Percentiles rank a stretch among this genome's conserved stretches.
phyloP scores from a whole-genome alignment of 495 filamentous ascomycete genomes.

The Daldinia bambusicola region DNA sequence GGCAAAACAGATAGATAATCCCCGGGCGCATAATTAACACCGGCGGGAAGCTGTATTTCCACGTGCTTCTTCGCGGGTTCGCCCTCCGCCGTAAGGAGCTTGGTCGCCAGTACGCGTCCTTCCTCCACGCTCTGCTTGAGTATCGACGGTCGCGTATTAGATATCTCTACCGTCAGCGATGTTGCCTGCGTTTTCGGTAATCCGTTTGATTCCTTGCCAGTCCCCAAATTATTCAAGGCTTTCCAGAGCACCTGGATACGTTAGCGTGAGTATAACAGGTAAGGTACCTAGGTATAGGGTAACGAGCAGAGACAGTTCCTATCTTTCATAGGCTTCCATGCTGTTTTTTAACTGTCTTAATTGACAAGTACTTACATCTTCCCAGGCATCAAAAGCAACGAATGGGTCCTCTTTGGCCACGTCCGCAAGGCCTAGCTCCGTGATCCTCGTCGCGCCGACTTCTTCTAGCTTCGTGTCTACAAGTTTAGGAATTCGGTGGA shows the following conservation, averaged over 20 bases:
- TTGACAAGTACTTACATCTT: constrained; percentile 49
- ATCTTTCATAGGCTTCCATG: neutral
- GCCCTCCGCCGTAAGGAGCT: constrained; percentile 60
- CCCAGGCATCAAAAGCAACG: constrained; percentile 68
- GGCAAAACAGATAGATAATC: constrained; percentile 75
- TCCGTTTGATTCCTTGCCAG: constrained; percentile 55
- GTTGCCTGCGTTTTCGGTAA: constrained; percentile 57
- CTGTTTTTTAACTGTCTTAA: neutral
- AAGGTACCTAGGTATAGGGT: neutral
- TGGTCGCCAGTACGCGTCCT: constrained; percentile 61
- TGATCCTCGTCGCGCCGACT: constrained; percentile 61
- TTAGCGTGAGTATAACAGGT: neutral
- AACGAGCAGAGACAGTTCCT: neutral
- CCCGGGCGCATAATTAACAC: constrained; percentile 69
- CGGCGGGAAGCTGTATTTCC: constrained; percentile 67
- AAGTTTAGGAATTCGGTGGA: constrained; percentile 70
- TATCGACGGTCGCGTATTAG: constrained; percentile 42
- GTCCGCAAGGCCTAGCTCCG: constrained; percentile 63
- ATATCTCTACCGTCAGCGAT: constrained; percentile 65
- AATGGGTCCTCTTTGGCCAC: constrained; percentile 69
- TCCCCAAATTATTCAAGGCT: constrained; percentile 38
- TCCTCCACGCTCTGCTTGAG: constrained; percentile 65
- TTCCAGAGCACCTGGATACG: constrained; percentile 59
- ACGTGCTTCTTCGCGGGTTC: constrained; percentile 68
- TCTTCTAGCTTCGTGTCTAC: constrained; percentile 61